Conservation (phyloP, 345 rosid species). For the Isatis tinctoria region DNA sequence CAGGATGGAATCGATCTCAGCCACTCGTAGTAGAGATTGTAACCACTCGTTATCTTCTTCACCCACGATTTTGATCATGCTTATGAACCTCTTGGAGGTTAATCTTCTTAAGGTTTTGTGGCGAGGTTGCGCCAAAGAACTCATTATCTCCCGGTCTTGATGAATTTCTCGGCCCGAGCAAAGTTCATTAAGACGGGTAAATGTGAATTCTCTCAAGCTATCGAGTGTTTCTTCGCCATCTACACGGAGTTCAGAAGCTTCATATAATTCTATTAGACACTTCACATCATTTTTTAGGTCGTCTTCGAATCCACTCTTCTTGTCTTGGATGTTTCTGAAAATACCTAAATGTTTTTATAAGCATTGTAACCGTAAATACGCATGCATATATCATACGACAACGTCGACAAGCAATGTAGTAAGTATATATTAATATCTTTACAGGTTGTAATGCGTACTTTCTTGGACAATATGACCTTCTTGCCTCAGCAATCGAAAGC, state of each 20-base stretch:
- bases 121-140: constrained; percentile 33
- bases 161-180: neutral
- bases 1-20: constrained; percentile 31
- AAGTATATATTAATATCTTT: neutral
- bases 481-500: constrained; percentile 43
- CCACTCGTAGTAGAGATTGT: constrained; percentile 33
- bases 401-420: neutral
- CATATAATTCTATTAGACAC: constrained; percentile 41
- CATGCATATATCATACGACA: too few relatives aligned
- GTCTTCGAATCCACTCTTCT: constrained; percentile 21
- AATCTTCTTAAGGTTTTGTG: constrained; percentile 41
- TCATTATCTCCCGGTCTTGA: constrained; percentile 16
- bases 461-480: constrained; percentile 36
- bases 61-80: neutral
- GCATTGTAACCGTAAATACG: neutral
- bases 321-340: constrained; percentile 31
- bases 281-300: constrained; percentile 19
- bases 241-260: constrained; percentile 51
- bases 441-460: constrained; percentile 1
- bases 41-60: constrained; percentile 29
- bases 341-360: constrained; percentile 27
- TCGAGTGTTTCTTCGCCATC: constrained; percentile 50
- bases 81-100: constrained; percentile 23
- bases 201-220: constrained; percentile 28
- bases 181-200: constrained; percentile 22